Conservation (phyloP, 1,284 basidiomycete species). For the Termitomyces sp. region DNA sequence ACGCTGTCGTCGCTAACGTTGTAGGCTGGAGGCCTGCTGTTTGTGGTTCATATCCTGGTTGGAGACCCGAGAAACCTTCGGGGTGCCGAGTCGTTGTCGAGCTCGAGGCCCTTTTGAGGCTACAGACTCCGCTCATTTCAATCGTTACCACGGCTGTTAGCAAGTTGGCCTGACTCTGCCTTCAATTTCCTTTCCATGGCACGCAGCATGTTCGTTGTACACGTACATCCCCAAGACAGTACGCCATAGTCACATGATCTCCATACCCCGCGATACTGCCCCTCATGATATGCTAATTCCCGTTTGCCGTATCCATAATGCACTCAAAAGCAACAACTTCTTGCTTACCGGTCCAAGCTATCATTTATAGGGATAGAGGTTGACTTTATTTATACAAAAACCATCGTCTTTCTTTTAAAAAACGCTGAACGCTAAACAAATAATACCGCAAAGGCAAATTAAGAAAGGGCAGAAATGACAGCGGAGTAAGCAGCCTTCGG, state of each 20-base stretch:
- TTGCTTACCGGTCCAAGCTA: too few species aligned
- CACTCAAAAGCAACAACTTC: too few species aligned
- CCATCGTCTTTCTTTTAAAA: not conserved
- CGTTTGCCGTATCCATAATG: too few species aligned
- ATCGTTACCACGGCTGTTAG: too few species aligned
- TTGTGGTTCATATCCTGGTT: not conserved
- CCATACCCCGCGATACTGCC: too few species aligned
- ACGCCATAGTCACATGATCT: too few species aligned
- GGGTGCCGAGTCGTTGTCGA: not conserved
- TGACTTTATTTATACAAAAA: not conserved
- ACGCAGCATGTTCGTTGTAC: not conserved
- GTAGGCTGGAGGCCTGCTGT: not conserved
- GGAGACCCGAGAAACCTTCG: not conserved
- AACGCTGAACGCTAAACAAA: not conserved
- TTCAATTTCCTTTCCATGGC: not conserved
- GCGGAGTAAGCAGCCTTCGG: conserved; percentile 44
- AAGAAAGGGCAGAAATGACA: conserved; percentile 30
- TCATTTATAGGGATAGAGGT: too few species aligned
- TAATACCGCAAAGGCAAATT: not conserved
- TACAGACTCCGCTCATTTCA: too few species aligned
- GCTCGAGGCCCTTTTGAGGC: not conserved
- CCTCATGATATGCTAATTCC: too few species aligned
- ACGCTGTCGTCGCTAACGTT: not conserved
- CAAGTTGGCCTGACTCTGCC: not conserved
- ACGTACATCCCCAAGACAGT: not conserved